Evolutionary conservation across 2,329 filamentous ascomycete genomes (phyloP).

Genomic region (Trichoderma breve): DNA sequence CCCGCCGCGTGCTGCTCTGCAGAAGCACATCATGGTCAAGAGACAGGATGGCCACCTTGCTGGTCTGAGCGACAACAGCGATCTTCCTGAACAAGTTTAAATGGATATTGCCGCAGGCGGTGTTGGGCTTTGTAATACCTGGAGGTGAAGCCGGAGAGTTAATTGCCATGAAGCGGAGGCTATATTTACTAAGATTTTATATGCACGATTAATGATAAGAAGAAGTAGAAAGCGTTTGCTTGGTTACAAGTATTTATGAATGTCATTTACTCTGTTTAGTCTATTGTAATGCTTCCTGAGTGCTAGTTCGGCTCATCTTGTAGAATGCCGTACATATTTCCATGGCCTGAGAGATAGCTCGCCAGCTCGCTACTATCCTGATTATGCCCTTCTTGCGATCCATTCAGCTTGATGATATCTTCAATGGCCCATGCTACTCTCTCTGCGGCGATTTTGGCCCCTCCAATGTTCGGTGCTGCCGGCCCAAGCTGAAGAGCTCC

Average conservation of each 20-base stretch:
- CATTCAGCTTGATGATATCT: conserved; percentile 42
- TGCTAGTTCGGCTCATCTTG: background rate
- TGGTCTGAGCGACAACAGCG: conserved; percentile 13
- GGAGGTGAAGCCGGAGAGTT: background rate
- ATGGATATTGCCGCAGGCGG: background rate
- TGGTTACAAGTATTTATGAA: background rate
- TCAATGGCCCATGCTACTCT: conserved; percentile 69
- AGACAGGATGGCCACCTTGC: conserved; percentile 25
- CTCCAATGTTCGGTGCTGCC: conserved; percentile 70
- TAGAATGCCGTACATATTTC: conserved; percentile 36
- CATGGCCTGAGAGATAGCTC: conserved; percentile 36
- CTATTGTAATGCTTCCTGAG: background rate
- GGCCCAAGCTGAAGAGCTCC: conserved; percentile 68
- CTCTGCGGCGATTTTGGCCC: conserved; percentile 70
- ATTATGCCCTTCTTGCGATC: conserved; percentile 1
- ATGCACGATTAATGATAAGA: conserved; percentile 5
- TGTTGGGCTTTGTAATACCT: background rate
- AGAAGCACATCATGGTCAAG: conserved; percentile 32
- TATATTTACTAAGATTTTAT: background rate
- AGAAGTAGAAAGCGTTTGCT: background rate
- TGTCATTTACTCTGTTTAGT: background rate
- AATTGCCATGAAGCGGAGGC: background rate
- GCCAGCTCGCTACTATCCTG: conserved; percentile 22
- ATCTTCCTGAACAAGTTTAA: background rate
- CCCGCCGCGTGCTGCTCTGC: conserved; percentile 38